A percentile compares a stretch with the other conserved stretches of the same genome.
phyloP scores from a whole-genome alignment of 2,329 filamentous ascomycete species.

The Nemania sp. region DNA sequence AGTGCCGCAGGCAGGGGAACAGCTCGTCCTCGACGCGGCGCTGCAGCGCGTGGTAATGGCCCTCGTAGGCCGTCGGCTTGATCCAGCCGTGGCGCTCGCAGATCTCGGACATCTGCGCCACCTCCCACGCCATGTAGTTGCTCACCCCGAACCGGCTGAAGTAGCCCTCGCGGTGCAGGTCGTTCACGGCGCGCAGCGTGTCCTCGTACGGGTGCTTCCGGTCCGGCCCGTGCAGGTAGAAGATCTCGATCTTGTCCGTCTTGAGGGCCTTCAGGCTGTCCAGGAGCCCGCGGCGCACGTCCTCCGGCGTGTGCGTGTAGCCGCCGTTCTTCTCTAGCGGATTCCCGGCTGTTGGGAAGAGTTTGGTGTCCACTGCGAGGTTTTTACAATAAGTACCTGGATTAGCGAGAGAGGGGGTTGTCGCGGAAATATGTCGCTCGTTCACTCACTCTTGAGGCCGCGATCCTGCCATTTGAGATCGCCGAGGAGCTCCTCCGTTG shows the following conservation, averaged over 20 bases:
- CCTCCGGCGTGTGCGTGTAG: conserved; percentile 35
- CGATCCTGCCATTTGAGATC: conserved; percentile 44
- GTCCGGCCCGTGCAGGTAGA: conserved; percentile 49
- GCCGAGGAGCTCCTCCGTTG: conserved; percentile 61
- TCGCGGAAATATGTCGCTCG: too few species aligned
- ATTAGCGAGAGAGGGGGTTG: background rate
- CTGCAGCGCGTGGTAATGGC: conserved; percentile 52
- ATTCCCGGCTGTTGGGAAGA: conserved; percentile 27
- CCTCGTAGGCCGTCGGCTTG: conserved; percentile 52
- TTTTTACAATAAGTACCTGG: background rate
- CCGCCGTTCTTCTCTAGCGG: conserved; percentile 3
- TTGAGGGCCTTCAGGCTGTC: conserved; percentile 41
- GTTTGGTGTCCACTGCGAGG: conserved; percentile 47
- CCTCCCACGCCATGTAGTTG: conserved; percentile 51
- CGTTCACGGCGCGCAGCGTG: conserved; percentile 48
- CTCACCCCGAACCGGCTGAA: conserved; percentile 50
- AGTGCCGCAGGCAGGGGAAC: conserved; percentile 47
- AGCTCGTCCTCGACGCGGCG: conserved; percentile 49
- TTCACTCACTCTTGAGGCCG: conserved; percentile 37
- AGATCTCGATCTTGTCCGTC: conserved; percentile 28
- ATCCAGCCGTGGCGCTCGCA: conserved; percentile 48
- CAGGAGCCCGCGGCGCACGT: conserved; percentile 39
- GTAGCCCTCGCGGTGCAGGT: conserved; percentile 40
- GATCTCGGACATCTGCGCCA: conserved; percentile 48
- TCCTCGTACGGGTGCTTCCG: conserved; percentile 48